phyloP scores from a whole-genome alignment of 352 stramenopile species.

The Stephanocyclus meneghinianus region DNA sequence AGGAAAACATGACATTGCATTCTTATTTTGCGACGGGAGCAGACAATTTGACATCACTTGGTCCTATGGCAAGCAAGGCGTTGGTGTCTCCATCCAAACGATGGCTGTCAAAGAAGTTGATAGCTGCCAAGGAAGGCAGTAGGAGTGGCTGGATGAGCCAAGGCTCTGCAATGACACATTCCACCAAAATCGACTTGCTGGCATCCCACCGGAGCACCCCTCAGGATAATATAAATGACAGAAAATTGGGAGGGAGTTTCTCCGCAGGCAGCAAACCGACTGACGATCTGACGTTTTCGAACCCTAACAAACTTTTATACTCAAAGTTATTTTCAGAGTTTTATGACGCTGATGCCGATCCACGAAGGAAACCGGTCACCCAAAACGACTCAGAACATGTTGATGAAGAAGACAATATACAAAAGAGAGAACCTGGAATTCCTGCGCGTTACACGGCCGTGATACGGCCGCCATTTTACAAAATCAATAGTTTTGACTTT shows the following conservation, averaged over 20 bases:
- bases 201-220: not conserved
- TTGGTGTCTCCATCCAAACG: constrained; percentile 44
- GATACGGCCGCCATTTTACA: constrained; percentile 52
- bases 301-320: constrained; percentile 75
- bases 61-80: constrained; percentile 46
- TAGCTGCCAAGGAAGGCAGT: constrained; percentile 18
- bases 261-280: constrained; percentile 4
- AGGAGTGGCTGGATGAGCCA: constrained; percentile 37
- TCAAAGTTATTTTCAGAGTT: constrained; percentile 47
- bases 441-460: constrained; percentile 63
- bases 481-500: constrained; percentile 68
- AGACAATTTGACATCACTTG: constrained; percentile 44
- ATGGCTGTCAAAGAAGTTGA: constrained; percentile 53
- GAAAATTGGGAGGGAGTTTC: constrained; percentile 18
- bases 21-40: constrained; percentile 33
- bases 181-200: constrained; percentile 59
- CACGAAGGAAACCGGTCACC: constrained; percentile 24
- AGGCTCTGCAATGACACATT: constrained; percentile 49
- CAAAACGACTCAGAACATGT: constrained; percentile 10
- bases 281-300: constrained; percentile 19
- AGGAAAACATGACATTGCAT: constrained; percentile 36
- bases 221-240: constrained; percentile 29
- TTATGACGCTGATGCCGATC: constrained; percentile 60
- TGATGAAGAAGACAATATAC: constrained; percentile 30
- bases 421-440: constrained; percentile 46